These are phyloP conservation scores for Nyssa sinensis DNA, from an alignment of 148 eudicot genomes.

Conservation along the genomic window DNA sequence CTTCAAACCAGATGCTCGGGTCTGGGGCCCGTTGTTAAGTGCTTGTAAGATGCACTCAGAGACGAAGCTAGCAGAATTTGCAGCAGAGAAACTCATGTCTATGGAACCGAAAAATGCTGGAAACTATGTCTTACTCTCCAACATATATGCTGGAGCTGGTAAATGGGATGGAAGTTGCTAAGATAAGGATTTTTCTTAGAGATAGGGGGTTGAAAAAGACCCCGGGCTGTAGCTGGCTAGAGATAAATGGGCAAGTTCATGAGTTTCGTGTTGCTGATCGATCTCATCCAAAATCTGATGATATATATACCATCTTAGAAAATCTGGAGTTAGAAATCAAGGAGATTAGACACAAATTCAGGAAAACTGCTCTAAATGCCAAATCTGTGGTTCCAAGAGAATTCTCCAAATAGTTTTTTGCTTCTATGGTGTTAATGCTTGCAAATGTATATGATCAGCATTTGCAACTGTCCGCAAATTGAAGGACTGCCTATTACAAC, in stretches of 20 bases:
- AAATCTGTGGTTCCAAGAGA: too few relatives aligned
- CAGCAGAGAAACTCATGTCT: constrained; percentile 34
- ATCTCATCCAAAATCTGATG: constrained; percentile 30
- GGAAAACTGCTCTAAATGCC: too few relatives aligned
- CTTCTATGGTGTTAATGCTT: too few relatives aligned
- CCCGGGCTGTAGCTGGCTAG: constrained; percentile 42
- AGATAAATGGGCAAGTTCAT: constrained; percentile 31
- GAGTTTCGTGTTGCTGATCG: constrained; percentile 40
- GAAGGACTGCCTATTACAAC: too few relatives aligned
- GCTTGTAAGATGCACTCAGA: constrained; percentile 34
- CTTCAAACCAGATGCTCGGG: constrained; percentile 30
- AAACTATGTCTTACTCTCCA: constrained; percentile 30
- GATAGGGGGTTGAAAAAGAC: constrained; percentile 39
- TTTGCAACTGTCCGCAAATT: too few relatives aligned
- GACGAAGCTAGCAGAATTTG: constrained; percentile 27
- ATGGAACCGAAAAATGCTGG: constrained; percentile 39
- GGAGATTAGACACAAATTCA: background rate
- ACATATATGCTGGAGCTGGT: constrained; percentile 38
- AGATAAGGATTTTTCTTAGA: constrained; percentile 33
- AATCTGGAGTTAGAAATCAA: constrained; percentile 29
- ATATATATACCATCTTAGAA: constrained; percentile 26
- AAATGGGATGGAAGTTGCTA: constrained; percentile 38
- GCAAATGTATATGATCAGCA: too few relatives aligned
- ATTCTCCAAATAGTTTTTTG: too few relatives aligned
- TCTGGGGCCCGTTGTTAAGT: constrained; percentile 35